Evolutionary conservation across 83 land plant genomes (phyloP), one percentile per base, ranked within the genome.

Genomic region (Picea mariana): DNA sequence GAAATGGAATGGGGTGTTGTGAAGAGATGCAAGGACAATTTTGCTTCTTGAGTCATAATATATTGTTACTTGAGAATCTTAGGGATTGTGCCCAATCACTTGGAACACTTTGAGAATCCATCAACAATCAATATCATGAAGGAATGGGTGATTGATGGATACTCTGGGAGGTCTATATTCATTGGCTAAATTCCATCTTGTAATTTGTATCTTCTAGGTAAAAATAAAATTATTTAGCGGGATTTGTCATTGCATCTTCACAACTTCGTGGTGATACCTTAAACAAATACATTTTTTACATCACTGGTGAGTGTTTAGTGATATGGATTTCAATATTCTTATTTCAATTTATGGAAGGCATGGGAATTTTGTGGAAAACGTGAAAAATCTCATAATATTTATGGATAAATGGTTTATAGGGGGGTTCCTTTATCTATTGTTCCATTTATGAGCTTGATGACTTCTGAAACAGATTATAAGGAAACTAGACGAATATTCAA

Each of bases 261-360:
- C 34, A 34, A 3, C 34, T 34, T 34, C 34, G 2, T 34, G 34
- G 1, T 34, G 34, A 34, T 34, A 34, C 34, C 34, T 34, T 34
- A n/a, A 34, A 34, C 34, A 34, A 34, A 34, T 3, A 34, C 3
- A 34, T 34, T 34, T 34, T 34, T 34, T 89, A 67, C 77, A 80
- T 71, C 95, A 92, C 78, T 83, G 82, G 78, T 92, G 95, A 92
- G 90, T 92, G 95, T 88, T 88, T 78, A 92, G 55, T 80, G 91
- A 92, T 85, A 92, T 90, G 95, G 92, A 90, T 63, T 88, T 84
- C 73, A 40, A 88, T 31, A 90, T 92, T 92, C 91, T 92, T 77
- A 87, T 92, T 58, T 90, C 91, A 59, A 91, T 92, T 34, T 90
- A 92, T 67, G 95, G 95, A 66, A 92, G 90, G 76, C 83, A 69